Base-by-base conservation (phyloP, 805 yeast species). In the Ogataea thermomethanolica region DNA sequence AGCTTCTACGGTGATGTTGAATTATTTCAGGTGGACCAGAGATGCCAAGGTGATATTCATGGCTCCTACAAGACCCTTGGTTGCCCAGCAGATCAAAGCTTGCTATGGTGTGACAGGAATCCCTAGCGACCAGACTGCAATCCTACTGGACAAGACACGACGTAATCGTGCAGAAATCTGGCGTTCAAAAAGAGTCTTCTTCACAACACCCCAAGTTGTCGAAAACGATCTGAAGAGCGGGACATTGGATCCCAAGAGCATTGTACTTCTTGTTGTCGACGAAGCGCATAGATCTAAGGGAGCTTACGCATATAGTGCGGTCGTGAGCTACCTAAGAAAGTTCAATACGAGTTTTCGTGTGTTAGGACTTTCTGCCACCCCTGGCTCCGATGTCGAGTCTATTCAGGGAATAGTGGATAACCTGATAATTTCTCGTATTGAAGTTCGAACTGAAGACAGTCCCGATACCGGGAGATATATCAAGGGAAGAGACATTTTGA, bases 1-100 rank as follows among this genome's bases (percentile, higher is more conserved):
- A 55, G 98, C 99, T 1, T 81, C 95, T 26, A 83, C 95, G 0
- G 91, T 91, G 15, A 93, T 93, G 89, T 70, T 89, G 41, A 93
- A 93, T 58, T 93, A 74, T 64, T 80, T 76, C 50, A 65, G 95
- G 35, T 93, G 99, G 99, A 84, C 90, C 14, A 75, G 75, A 11
- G 59, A 64, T 4, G 79, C 88, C 2, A 93, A 90, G 55, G 78
- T 93, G 49, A 76, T 95, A 1, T 93, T 93, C 61, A 81, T 91
- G 82, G 99, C 99, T 0, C 99, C 99, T 0, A 93, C 99, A 2
- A 71, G 90, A 49, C 99, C 99, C 0, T 70, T 93, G 39, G 98
- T 93, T 6, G 90, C 96, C 1, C 99, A 93, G 64, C 99, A 93
- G 63, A 84, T 91, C 49, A 84, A 84, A 55, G 97, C 98, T 1